These are phyloP conservation scores for Neurospora sp. DNA, from an alignment of 495 filamentous ascomycete species.

Conservation along the genomic window DNA sequence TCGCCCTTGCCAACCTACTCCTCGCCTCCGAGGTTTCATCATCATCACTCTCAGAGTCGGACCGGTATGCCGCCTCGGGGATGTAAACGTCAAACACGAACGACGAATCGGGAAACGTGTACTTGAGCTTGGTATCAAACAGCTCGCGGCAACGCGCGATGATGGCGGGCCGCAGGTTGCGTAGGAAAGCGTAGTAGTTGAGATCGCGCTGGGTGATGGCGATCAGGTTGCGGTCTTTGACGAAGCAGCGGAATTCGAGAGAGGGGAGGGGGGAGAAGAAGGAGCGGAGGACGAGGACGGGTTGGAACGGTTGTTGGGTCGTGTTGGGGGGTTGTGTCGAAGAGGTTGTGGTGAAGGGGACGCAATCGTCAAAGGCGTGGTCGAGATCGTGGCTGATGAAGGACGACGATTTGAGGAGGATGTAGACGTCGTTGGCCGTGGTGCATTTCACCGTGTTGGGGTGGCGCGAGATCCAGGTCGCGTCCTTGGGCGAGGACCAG, in stretches of 20 bases:
- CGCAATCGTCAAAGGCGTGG: slow-evolving; percentile 79
- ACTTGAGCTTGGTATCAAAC: slow-evolving; percentile 55
- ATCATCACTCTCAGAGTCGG: slow-evolving; percentile 47
- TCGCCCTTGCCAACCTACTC: slow-evolving; percentile 43
- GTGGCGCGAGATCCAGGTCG: slow-evolving; percentile 78
- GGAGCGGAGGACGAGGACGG: slow-evolving; percentile 67
- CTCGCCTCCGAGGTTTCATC: background rate
- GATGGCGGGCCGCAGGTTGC: slow-evolving; percentile 51
- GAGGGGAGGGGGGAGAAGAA: slow-evolving; percentile 80
- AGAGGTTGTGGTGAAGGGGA: slow-evolving; percentile 28
- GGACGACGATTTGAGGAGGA: slow-evolving; percentile 83
- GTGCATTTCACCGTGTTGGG: slow-evolving; percentile 87
- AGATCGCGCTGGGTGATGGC: slow-evolving; percentile 83
- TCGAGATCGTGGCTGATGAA: slow-evolving; percentile 93
- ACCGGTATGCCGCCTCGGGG: slow-evolving; percentile 55
- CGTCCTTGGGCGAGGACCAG: slow-evolving; percentile 95
- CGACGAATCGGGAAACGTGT: slow-evolving; percentile 69
- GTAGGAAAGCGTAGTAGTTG: slow-evolving; percentile 80
- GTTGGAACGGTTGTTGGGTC: slow-evolving; percentile 1
- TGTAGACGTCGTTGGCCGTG: slow-evolving; percentile 79
- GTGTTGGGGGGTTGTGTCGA: background rate
- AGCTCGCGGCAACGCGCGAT: slow-evolving; percentile 53
- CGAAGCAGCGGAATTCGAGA: slow-evolving; percentile 92
- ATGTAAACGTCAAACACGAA: slow-evolving; percentile 91
- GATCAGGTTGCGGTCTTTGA: slow-evolving; percentile 64